Conservation (phyloP, 2,329 filamentous ascomycete species). For the Elsinoe arachidis region DNA sequence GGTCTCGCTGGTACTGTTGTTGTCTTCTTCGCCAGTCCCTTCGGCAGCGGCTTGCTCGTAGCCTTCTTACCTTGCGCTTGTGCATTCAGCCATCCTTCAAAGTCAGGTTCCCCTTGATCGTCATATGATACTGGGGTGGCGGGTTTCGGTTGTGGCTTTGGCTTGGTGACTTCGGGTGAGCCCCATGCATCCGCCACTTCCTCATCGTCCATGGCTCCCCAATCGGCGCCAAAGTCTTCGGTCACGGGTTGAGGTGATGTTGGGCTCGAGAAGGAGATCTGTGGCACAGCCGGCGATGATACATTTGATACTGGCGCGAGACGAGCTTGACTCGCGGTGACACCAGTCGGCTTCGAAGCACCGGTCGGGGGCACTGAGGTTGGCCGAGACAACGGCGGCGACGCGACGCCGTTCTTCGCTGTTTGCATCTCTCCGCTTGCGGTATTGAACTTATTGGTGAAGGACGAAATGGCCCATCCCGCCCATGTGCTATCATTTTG, state of each 20-base stretch:
- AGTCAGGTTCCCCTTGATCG: slow-evolving; percentile 84
- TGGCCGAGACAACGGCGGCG: slow-evolving; percentile 52
- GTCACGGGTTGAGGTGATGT: slow-evolving; percentile 33
- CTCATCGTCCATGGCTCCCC: slow-evolving; percentile 59
- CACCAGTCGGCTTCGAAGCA: slow-evolving; percentile 27
- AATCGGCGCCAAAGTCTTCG: slow-evolving; percentile 60
- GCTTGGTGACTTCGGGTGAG: slow-evolving; percentile 39
- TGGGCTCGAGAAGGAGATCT: slow-evolving; percentile 20
- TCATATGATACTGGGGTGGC: slow-evolving; percentile 50
- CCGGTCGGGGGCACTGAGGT: slow-evolving; percentile 33
- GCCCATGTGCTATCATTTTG: slow-evolving; percentile 70
- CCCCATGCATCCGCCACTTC: slow-evolving; percentile 40
- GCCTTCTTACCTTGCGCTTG: slow-evolving; percentile 66
- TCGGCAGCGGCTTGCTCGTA: slow-evolving; percentile 63
- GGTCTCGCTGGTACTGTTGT: slow-evolving; percentile 26
- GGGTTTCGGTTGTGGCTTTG: slow-evolving; percentile 21
- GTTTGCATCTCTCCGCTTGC: slow-evolving; percentile 80
- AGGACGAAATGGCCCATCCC: slow-evolving; percentile 96
- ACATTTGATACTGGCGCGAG: slow-evolving; percentile 17
- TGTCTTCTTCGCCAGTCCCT: slow-evolving; percentile 62
- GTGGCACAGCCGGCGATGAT: slow-evolving; percentile 24
- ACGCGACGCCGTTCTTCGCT: slow-evolving; percentile 42
- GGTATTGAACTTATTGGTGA: slow-evolving; percentile 84
- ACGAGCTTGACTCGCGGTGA: slow-evolving; percentile 16
- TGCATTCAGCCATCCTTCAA: slow-evolving; percentile 87